Conservation (phyloP, 192 early-diverging fungal genomes). For the Piromyces sp. region DNA sequence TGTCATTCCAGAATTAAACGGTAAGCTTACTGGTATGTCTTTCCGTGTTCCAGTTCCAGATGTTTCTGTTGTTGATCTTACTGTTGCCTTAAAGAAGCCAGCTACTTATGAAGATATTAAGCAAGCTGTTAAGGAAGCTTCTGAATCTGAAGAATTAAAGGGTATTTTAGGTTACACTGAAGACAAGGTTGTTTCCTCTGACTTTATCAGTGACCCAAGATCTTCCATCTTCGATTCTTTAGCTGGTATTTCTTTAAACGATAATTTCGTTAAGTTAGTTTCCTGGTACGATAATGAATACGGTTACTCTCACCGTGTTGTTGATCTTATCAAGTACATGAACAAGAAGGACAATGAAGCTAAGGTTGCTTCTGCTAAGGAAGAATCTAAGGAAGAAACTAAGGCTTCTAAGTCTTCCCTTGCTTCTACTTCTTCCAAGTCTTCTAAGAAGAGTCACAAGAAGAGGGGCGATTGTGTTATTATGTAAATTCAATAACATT, state of each 20-base stretch:
- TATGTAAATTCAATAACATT: not conserved
- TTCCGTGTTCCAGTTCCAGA: conserved; percentile 2
- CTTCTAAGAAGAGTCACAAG: not conserved
- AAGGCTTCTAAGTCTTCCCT: not conserved
- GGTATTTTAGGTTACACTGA: conserved; percentile 3
- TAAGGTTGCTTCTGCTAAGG: not conserved
- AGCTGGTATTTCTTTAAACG: conserved; percentile 83
- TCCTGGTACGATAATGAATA: conserved; percentile 65
- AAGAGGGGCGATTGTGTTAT: not conserved
- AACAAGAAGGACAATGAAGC: not conserved
- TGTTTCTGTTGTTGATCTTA: conserved; percentile 3
- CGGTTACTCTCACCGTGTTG: conserved; percentile 80
- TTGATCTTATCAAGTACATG: conserved; percentile 9
- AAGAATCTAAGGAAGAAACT: not conserved
- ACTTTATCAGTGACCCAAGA: not conserved
- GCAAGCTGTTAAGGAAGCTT: not conserved
- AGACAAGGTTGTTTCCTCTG: not conserved
- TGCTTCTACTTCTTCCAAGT: not conserved
- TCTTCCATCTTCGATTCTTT: not conserved
- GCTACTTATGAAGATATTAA: conserved; percentile 2
- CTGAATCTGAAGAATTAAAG: not conserved
- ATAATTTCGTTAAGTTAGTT: conserved; percentile 91
- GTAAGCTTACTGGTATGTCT: conserved; percentile 3
- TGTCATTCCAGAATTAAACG: conserved; percentile 4
- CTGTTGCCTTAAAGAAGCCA: not conserved